A percentile compares a stretch with the other conserved stretches of the same genome.
These are phyloP conservation scores for Nephelium lappaceum DNA, from an alignment of 345 rosid species.

Conservation along the genomic window DNA sequence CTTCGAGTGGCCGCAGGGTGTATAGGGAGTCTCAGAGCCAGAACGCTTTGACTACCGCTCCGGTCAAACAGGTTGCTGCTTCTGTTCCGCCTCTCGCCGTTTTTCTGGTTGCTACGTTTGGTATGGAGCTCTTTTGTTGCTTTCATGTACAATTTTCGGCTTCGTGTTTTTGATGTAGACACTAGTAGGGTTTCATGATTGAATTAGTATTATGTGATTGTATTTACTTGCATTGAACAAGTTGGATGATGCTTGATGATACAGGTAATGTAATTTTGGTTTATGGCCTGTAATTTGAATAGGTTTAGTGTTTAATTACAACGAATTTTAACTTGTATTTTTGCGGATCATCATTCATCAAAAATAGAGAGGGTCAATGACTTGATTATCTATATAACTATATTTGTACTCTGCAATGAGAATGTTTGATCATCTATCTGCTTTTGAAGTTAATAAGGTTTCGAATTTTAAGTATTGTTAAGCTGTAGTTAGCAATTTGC, in stretches of 20 bases:
- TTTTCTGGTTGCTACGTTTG: slow-evolving; percentile 61
- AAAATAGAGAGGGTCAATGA: not conserved
- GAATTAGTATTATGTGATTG: not conserved
- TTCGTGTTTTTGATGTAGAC: not conserved
- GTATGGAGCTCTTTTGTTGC: slow-evolving; percentile 43
- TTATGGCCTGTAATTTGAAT: not conserved
- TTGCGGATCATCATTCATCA: not conserved
- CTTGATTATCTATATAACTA: not conserved
- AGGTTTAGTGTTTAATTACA: not conserved
- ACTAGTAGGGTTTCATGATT: not conserved
- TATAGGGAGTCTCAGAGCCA: slow-evolving; percentile 67
- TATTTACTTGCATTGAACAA: not conserved
- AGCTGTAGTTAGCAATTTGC: not conserved
- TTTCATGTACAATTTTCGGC: not conserved
- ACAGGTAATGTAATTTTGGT: not conserved
- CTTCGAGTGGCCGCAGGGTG: slow-evolving; percentile 44
- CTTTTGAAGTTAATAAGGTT: not conserved
- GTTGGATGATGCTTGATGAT: not conserved
- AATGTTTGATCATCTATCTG: not conserved
- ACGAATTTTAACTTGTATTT: not conserved
- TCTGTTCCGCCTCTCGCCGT: slow-evolving; percentile 60
- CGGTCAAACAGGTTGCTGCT: slow-evolving; percentile 64
- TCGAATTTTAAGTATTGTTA: not conserved
- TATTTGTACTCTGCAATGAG: not conserved
- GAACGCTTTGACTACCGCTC: slow-evolving; percentile 44